Evolutionary conservation across 805 yeast species (phyloP), one percentile per base, ranked within the genome.

Genomic region (Candida montana): DNA sequence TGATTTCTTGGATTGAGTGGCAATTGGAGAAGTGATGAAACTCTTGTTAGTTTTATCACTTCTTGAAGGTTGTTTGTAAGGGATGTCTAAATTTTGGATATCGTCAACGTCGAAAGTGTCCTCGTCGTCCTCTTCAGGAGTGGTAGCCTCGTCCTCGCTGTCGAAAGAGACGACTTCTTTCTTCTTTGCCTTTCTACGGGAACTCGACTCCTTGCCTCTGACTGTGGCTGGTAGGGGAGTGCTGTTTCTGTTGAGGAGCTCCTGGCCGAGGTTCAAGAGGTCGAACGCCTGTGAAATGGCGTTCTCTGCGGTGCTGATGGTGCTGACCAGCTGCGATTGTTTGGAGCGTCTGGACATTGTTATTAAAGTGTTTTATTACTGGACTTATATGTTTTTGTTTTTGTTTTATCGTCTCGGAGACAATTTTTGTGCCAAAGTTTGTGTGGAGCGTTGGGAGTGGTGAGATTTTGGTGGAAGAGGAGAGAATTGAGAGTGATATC

Each of bases 211-310:
- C n/a, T n/a, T n/a, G n/a, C 24, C 24, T 21, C 24, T 21, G 12
- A 13, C 26, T 11, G 47, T 27, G 30, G 17, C 16, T 27, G 32
- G 35, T 20, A 17, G 13, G 19, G 19, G n/a, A 18, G 32, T 20
- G 16, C 33, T 27, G 20, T 21, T 39, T 27, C 47, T 40, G 44
- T 46, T 44, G 24, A 54, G n/a, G 53, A 54, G 46, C 18, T 46
- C 37, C 2, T 52, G 50, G 1, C 59, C 56, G 26, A 54, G 33
- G 33, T 53, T 54, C 41, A 54, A 40, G 15, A 53, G 42, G 42
- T 49, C 52, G 21, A 54, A 53, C 5, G 57, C 59, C 41, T 52
- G 54, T 30, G 53, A 51, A 37, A 54, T 41, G 12, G 53, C 53
- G 18, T 46, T 31, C 34, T 53, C 55, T 7, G 55, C 54, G 21